phyloP scores from a whole-genome alignment of 2,329 filamentous ascomycete genomes.

The Delphinella strobiligena region DNA sequence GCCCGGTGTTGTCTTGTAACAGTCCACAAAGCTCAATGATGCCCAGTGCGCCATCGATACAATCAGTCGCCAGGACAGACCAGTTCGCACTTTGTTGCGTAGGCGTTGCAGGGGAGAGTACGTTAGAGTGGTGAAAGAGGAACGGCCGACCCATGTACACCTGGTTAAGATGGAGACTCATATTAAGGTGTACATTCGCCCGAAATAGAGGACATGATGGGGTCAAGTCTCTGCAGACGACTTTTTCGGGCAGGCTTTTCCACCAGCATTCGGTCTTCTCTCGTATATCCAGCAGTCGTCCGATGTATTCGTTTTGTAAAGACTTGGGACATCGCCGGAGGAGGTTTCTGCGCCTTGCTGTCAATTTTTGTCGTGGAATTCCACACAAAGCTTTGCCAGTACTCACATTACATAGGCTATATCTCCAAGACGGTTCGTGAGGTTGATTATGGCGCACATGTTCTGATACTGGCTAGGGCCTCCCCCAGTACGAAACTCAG shows the following conservation, averaged over 20 bases:
- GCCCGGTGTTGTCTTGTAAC: slow-evolving; percentile 16
- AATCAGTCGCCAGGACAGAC: slow-evolving; percentile 16
- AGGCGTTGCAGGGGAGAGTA: background rate
- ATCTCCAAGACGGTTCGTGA: background rate
- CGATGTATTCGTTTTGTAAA: background rate
- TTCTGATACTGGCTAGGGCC: background rate
- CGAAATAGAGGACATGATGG: background rate
- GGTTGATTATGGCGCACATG: background rate
- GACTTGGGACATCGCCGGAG: background rate
- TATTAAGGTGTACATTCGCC: background rate
- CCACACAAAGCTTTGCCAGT: no score
- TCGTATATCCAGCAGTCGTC: background rate
- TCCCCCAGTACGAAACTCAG: background rate
- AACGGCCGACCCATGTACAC: background rate
- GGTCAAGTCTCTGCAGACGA: background rate
- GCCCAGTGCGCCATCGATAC: slow-evolving; percentile 17
- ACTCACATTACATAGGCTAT: background rate
- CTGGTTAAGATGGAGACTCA: background rate
- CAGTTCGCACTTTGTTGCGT: background rate
- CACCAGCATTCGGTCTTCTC: background rate
- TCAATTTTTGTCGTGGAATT: no score
- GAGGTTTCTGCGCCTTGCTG: background rate
- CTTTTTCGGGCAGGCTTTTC: background rate
- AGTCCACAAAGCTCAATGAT: slow-evolving; percentile 16
- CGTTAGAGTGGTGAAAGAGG: background rate